Percentiles rank a stretch among this genome's conserved stretches.
Evolutionary conservation across 345 rosid genomes (phyloP).

Genomic region (Dimocarpus longan): DNA sequence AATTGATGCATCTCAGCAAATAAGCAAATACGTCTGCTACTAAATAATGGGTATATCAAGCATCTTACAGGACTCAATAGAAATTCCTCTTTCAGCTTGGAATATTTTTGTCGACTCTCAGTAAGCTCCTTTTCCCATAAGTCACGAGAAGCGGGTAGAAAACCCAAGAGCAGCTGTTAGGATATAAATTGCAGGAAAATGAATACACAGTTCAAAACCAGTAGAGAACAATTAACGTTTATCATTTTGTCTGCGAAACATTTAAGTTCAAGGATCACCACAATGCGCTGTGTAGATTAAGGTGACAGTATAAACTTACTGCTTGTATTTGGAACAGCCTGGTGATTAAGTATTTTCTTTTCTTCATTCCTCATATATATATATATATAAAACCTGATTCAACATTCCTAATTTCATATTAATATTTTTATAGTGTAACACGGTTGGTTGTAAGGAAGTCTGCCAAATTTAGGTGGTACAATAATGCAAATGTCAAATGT

Average conservation of each 20-base stretch:
- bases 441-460: too few relatives aligned
- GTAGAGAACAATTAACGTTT: not conserved
- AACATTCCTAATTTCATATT: too few relatives aligned
- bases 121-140: slow-evolving; percentile 64
- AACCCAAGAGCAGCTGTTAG: slow-evolving; percentile 63
- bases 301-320: too few relatives aligned
- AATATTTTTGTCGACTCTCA: slow-evolving; percentile 57
- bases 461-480: too few relatives aligned
- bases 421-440: too few relatives aligned
- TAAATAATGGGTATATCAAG: slow-evolving; percentile 7
- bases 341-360: too few relatives aligned
- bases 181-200: slow-evolving; percentile 10
- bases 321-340: too few relatives aligned
- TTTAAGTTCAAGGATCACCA: not conserved
- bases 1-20: not conserved
- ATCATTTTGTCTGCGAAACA: not conserved
- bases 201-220: not conserved
- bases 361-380: too few relatives aligned
- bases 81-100: slow-evolving; percentile 62
- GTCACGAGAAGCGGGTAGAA: slow-evolving; percentile 59
- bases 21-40: slow-evolving; percentile 12
- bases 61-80: slow-evolving; percentile 72
- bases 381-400: too few relatives aligned
- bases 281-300: not conserved
- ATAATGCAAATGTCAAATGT: too few relatives aligned